Evolutionary conservation across 805 yeast species (phyloP).

Genomic region (Candida koratica): DNA sequence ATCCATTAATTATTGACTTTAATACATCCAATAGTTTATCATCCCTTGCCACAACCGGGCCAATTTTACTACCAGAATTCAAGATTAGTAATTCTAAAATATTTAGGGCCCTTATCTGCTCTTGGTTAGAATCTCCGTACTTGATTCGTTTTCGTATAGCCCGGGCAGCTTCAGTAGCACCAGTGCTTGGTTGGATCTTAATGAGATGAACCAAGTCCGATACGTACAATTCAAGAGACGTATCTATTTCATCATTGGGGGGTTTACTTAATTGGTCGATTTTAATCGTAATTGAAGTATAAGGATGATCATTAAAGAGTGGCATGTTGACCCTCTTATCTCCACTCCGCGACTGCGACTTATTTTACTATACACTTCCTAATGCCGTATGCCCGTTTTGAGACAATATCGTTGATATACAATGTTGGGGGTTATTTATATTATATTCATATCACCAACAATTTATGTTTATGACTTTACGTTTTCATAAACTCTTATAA

Average conservation of each 20-base stretch:
- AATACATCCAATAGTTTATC: constrained; percentile 63
- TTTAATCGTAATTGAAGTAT: constrained; percentile 65
- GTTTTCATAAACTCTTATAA: no score
- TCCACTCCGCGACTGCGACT: constrained; percentile 4
- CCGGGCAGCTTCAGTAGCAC: constrained; percentile 76
- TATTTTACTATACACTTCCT: no score
- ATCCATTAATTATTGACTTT: constrained; percentile 43
- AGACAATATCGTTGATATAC: no score
- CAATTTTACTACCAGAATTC: constrained; percentile 42
- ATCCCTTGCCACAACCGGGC: constrained; percentile 57
- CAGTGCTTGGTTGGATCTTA: constrained; percentile 30
- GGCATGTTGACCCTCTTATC: constrained; percentile 18
- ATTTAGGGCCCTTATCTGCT: constrained; percentile 62
- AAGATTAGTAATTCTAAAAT: constrained; percentile 37
- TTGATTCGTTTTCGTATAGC: constrained; percentile 86
- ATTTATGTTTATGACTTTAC: no score
- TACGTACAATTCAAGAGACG: constrained; percentile 42
- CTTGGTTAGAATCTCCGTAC: constrained; percentile 60
- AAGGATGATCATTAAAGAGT: constrained; percentile 49
- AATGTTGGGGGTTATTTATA: not conserved
- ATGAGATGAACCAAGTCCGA: constrained; percentile 56
- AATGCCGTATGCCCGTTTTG: no score
- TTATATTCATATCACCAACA: no score
- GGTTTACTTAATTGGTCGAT: constrained; percentile 50
- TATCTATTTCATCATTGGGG: constrained; percentile 38